Evolutionary conservation across 192 early-diverging fungal genomes (phyloP), one percentile per base, ranked within the genome.

Genomic region (Coemansia erecta): DNA sequence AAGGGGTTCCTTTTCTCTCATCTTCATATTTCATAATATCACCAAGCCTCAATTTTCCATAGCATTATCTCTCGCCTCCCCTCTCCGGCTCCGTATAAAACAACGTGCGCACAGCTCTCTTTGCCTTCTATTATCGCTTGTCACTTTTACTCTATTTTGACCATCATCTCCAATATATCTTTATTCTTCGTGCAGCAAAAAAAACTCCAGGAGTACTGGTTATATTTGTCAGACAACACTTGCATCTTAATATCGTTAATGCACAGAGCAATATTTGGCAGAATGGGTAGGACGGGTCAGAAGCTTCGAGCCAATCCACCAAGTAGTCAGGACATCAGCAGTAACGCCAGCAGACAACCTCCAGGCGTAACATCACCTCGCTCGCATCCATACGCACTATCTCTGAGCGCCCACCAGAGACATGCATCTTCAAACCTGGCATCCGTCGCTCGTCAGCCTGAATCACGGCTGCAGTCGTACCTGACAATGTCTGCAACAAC

Each of bases 271-370:
- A 43, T 72, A 24, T 17, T 66, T 50, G n/a, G 56, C 62, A 72
- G 49, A 40, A 72, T 72, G 70, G 70, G 70, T 66, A 64, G 70
- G 52, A 63, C 63, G 21, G 64, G 70, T 19, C 53, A 72, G 43
- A 66, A 49, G 26, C 59, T 66, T 59, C 54, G 54, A 46, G 53
- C 39, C 49, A 50, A 37, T 52, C 54, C 68, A 24, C 35, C 47
- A 17, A 31, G 28, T 31, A 31, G 28, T 31, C 28, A 31, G 7
- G 28, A 31, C 2, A 31, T 7, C n/a, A n/a, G n/a, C n/a, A n/a
- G n/a, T n/a, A n/a, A n/a, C 7, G 59, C 40, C 49, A 51, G 28
- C 44, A 60, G 39, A 22, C 22, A 22, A 24, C 21, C 47, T 33
- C 43, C 15, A 14, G 43, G 46, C 35, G 23, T 14, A 23, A 13